Conservation (phyloP, 2,329 filamentous ascomycete genomes). For the Dactylellina sp. region DNA sequence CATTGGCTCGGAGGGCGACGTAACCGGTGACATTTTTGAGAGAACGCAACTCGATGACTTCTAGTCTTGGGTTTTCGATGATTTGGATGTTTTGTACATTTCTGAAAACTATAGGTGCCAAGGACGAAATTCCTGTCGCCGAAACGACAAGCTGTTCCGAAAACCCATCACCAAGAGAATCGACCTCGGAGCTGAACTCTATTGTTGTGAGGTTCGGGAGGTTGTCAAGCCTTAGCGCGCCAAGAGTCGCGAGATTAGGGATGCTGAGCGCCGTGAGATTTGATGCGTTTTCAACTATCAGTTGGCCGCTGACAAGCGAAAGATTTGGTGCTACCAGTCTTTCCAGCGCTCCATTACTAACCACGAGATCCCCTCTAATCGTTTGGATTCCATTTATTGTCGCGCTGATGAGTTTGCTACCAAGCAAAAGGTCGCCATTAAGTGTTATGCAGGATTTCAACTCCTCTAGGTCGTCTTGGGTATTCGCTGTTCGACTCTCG, state of each 20-base stretch:
- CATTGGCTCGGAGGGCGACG: conserved; percentile 14
- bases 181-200: conserved; percentile 9
- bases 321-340: conserved; percentile 23
- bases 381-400: conserved; percentile 21
- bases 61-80: conserved; percentile 8
- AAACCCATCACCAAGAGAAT: not conserved
- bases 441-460: conserved; percentile 14
- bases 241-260: conserved; percentile 24
- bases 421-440: conserved; percentile 8
- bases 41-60: not conserved
- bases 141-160: conserved; percentile 5
- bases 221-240: conserved; percentile 12
- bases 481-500: conserved; percentile 1
- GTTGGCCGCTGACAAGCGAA: conserved; percentile 11
- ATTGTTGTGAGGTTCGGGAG: conserved; percentile 4
- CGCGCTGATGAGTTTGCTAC: conserved; percentile 2
- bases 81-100: conserved; percentile 16
- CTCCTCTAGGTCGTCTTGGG: conserved; percentile 31
- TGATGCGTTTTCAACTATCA: not conserved
- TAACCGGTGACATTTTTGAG: conserved; percentile 7
- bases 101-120: conserved; percentile 6
- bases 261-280: conserved; percentile 15
- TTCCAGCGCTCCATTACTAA: not conserved
- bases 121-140: conserved; percentile 8
- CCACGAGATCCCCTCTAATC: conserved; percentile 12